A percentile compares a stretch with the other conserved stretches of the same genome.
These are phyloP conservation scores for Oxyria digyna DNA, from an alignment of 148 eudicot genomes.

Conservation along the genomic window DNA sequence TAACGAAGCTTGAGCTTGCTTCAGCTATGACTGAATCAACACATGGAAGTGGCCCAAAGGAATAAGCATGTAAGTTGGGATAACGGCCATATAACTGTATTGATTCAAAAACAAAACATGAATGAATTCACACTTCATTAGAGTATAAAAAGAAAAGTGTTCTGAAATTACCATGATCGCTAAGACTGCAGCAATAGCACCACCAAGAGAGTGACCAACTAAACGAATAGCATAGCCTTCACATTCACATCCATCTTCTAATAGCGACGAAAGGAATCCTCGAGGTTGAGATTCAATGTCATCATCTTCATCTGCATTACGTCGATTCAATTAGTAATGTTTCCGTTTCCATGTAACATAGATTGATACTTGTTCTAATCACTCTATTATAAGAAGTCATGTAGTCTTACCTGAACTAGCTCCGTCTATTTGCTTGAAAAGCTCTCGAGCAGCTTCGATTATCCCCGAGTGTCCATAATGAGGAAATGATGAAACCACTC, in stretches of 20 bases:
- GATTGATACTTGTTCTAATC: not conserved
- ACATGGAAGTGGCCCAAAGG: constrained; percentile 84
- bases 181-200: constrained; percentile 62
- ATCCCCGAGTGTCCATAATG: constrained; percentile 77
- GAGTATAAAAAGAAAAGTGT: not conserved
- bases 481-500: constrained; percentile 32
- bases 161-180: constrained; percentile 43
- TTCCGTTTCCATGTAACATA: no score
- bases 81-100: constrained; percentile 37
- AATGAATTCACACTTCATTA: not conserved
- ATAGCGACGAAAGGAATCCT: constrained; percentile 60
- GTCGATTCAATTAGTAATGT: not conserved
- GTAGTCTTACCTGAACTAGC: constrained; percentile 18
- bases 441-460: constrained; percentile 66
- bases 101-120: not conserved
- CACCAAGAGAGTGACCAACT: constrained; percentile 86
- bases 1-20: constrained; percentile 58
- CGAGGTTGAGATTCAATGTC: constrained; percentile 25
- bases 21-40: constrained; percentile 49
- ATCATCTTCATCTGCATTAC: constrained; percentile 15
- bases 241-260: constrained; percentile 66
- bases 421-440: constrained; percentile 63
- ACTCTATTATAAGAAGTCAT: not conserved
- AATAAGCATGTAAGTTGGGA: constrained; percentile 48
- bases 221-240: constrained; percentile 56